These are phyloP conservation scores for Tylopilus balloui DNA, from an alignment of 768 basidiomycete species.

Conservation along the genomic window DNA sequence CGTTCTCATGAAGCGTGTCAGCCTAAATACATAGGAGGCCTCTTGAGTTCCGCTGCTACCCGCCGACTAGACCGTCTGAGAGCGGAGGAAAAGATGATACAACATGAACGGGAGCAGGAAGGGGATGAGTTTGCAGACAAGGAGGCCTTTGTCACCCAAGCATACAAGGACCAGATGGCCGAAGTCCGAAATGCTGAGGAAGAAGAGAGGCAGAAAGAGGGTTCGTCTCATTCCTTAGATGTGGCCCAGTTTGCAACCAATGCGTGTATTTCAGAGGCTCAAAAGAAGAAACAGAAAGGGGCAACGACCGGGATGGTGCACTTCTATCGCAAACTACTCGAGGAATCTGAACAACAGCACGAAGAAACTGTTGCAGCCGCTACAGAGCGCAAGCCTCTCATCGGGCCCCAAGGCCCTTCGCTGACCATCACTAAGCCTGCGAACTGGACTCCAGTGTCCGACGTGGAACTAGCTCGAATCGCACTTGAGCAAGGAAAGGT, in stretches of 20 bases:
- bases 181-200: slow-evolving; percentile 88
- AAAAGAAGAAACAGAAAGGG: slow-evolving; percentile 57
- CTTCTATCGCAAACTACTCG: slow-evolving; percentile 75
- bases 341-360: slow-evolving; percentile 77
- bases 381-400: slow-evolving; percentile 43
- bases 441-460: slow-evolving; percentile 58
- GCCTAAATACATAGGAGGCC: slow-evolving; percentile 90
- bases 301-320: slow-evolving; percentile 75
- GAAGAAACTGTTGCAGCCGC: slow-evolving; percentile 84
- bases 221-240: slow-evolving; percentile 39
- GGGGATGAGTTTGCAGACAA: slow-evolving; percentile 93
- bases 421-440: slow-evolving; percentile 75
- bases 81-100: slow-evolving; percentile 98
- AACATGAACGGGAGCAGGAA: slow-evolving; percentile 86
- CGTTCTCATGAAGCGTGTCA: slow-evolving; percentile 30
- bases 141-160: slow-evolving; percentile 96
- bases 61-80: slow-evolving; percentile 83
- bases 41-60: slow-evolving; percentile 80
- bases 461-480: slow-evolving; percentile 65
- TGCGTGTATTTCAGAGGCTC: slow-evolving; percentile 37
- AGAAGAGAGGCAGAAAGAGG: slow-evolving; percentile 86
- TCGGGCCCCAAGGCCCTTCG: slow-evolving; percentile 58
- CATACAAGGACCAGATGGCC: slow-evolving; percentile 95
- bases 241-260: background rate
- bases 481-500: slow-evolving; percentile 75